Evolutionary conservation across 2,329 filamentous ascomycete genomes (phyloP), one percentile per base, ranked within the genome.

Genomic region (Paecilomyces dactylethromorphus): DNA sequence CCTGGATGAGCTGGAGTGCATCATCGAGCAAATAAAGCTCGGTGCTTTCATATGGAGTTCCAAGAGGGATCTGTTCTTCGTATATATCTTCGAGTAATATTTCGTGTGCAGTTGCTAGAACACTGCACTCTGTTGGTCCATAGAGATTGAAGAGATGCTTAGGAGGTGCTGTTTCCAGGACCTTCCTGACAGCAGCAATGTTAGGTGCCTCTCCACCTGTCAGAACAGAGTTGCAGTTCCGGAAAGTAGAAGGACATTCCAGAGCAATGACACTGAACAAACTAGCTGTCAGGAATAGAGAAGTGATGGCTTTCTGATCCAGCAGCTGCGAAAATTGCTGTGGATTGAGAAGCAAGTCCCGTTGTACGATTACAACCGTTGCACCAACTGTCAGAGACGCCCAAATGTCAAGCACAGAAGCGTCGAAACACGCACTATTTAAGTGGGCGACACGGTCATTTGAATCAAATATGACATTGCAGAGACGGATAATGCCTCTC

Each of bases 101-200:
- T 3, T 21, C 29, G 13, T 61, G 59, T 15, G 54, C 56, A 5
- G 56, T 58, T 2, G 60, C 58, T 18, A 62, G 57, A 1, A 56
- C 61, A 3, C 62, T 64, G 21, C 50, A 21, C 45, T 65, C 63
- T 3, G 62, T 64, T 2, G 63, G 63, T 11, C 62, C 63, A 31
- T 65, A 65, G 8, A 51, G 55, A 24, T 65, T 65, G 59, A 59
- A 64, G 7, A 65, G n/a, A 53, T 57, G 24, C 49, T 59, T 26
- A 18, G 62, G 62, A 13, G 57, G 57, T 45, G 12, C 12, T 45
- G 12, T n/a, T 1, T 56, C 50, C 3, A 61, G 53, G 22, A 64
- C 59, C 35, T 33, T 57, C 35, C 39, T 50, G n/a, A 63, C 45
- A 33, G 59, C 59, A 5, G 52, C n/a, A 1, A 39, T 13, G 54